Base-by-base conservation (phyloP, 768 basidiomycete species). In the Boletus rubescentipes region DNA sequence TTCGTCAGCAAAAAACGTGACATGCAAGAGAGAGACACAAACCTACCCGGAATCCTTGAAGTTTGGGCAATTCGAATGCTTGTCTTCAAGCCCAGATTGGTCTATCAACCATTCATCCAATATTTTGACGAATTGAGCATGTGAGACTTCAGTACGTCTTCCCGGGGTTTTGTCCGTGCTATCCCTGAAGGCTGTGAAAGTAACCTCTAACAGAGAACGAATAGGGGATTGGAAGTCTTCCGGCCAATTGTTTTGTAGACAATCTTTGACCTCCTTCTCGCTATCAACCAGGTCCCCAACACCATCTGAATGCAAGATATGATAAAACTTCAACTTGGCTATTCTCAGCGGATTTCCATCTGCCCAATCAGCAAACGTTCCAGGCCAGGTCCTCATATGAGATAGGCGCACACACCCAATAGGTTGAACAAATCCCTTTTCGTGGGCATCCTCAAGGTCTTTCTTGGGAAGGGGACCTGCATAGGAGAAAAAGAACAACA, bases 361-460 rank as follows among this genome's bases (percentile, higher is more conserved):
- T 26, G 26, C 26, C 26, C 26, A 26, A 3, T 26, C 31, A 45
- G 40, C 32, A 21, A 36, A 55, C 30, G 20, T 5, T 18, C n/a
- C 1, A 0, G 62, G 60, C 60, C 62, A 61, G 23, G 5, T 9
- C 32, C 53, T 31, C 6, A 49, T n/a, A 23, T 61, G 59, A 1
- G 52, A 8, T 0, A 55, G 57, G 2, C 35, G 43, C 0, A 44
- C 57, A 35, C 50, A 57, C 2, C 49, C 59, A 8, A 36, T 21
- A 5, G 20, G 10, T n/a, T 31, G 54, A 36, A 36, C 34, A 20
- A 59, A 61, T 4, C 57, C 60, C 3, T 26, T 29, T 3, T 30
- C 18, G 5, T 56, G 36, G 11, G 37, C 41, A 0, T 55, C 51
- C 0, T 32, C 9, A 5, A 16, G 15, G 6, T 41, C 34, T 2